Percentiles rank a stretch among this genome's conserved stretches.
Evolutionary conservation across 2,329 filamentous ascomycete species (phyloP).

Genomic region (Akanthomyces muscarius): DNA sequence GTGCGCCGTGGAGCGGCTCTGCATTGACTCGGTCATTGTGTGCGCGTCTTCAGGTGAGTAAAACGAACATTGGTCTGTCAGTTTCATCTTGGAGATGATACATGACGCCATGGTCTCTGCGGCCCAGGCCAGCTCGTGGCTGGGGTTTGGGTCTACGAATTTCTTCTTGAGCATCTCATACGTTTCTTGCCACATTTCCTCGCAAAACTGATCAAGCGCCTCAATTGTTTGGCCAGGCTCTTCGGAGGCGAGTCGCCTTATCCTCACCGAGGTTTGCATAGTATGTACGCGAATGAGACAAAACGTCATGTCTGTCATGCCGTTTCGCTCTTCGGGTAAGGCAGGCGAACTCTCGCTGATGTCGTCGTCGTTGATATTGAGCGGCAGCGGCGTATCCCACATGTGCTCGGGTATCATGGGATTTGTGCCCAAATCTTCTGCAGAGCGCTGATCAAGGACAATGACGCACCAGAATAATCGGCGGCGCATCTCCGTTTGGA

Average conservation of each 20-base stretch:
- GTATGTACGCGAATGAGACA: slow-evolving; percentile 16
- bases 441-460: slow-evolving; percentile 49
- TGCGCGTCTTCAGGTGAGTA: background rate
- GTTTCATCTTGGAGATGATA: slow-evolving; percentile 16
- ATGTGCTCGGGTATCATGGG: slow-evolving; percentile 35
- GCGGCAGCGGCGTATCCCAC: slow-evolving; percentile 43
- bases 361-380: slow-evolving; percentile 49
- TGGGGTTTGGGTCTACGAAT: background rate
- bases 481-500: slow-evolving; percentile 53
- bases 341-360: slow-evolving; percentile 34
- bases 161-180: background rate
- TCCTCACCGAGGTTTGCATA: slow-evolving; percentile 2
- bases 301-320: slow-evolving; percentile 36
- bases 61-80: slow-evolving; percentile 15
- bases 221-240: slow-evolving; percentile 2
- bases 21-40: background rate
- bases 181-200: slow-evolving; percentile 6
- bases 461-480: slow-evolving; percentile 58
- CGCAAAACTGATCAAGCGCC: slow-evolving; percentile 3
- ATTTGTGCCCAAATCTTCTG: slow-evolving; percentile 46
- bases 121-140: slow-evolving; percentile 3
- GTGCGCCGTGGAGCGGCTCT: background rate
- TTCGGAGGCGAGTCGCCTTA: background rate
- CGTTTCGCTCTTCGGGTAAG: slow-evolving; percentile 27
- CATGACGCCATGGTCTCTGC: background rate